phyloP scores from a whole-genome alignment of 306 rosid species.

The Alnus rubra region DNA sequence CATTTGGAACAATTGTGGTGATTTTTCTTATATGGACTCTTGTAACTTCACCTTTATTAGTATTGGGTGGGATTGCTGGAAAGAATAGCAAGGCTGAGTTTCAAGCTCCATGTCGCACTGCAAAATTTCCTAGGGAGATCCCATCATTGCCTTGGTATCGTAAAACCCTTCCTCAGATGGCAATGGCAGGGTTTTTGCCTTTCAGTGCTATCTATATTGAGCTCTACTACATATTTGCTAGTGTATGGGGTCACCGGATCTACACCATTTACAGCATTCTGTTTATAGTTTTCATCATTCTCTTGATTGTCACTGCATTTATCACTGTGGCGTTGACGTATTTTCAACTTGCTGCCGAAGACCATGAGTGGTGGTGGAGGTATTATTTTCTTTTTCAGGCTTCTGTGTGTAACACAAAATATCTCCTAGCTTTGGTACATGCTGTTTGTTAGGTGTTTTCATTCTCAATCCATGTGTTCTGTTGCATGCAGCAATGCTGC shows the following conservation, averaged over 20 bases:
- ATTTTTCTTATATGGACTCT: conserved; percentile 62
- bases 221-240: conserved; percentile 48
- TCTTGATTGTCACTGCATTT: conserved; percentile 55
- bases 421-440: background rate
- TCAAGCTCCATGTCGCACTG: conserved; percentile 50
- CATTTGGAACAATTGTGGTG: conserved; percentile 53
- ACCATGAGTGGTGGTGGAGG: conserved; percentile 71
- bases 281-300: conserved; percentile 51
- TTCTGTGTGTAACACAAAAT: background rate
- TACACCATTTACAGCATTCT: conserved; percentile 47
- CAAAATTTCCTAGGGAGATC: conserved; percentile 52
- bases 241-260: conserved; percentile 54
- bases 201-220: conserved; percentile 52
- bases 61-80: conserved; percentile 52
- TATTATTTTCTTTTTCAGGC: conserved; percentile 12
- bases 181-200: conserved; percentile 50
- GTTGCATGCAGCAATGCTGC: background rate
- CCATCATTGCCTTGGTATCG: conserved; percentile 53
- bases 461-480: background rate
- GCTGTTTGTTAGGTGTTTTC: conserved; percentile 7
- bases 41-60: conserved; percentile 49
- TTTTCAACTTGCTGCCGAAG: conserved; percentile 62
- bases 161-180: conserved; percentile 46
- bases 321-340: conserved; percentile 52
- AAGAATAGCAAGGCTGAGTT: conserved; percentile 44